Base-by-base conservation (phyloP, 163 green algal genomes). In the Volvox carteri region DNA sequence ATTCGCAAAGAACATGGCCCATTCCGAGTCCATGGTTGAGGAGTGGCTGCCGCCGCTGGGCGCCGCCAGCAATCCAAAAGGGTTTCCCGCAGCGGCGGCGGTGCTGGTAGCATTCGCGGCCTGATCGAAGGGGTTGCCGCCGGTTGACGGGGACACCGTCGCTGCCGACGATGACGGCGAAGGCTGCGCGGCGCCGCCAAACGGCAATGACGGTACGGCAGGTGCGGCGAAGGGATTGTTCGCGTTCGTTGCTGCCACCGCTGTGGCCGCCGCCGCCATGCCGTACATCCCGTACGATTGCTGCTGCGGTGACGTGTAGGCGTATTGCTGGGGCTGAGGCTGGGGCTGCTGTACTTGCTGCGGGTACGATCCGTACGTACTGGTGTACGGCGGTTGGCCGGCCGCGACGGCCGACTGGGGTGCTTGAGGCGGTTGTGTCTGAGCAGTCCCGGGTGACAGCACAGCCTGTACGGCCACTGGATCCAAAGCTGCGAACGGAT, bases 1-100 rank as follows among this genome's bases (percentile, higher is more conserved):
- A 44, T 87, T 86, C 28, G 86, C 86, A 84, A 93, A 93, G 86
- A 93, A 93, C 90, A 91, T 90, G 41, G 72, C 75, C 90, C 90
- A 93, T 52, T 93, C 90, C 4, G 60, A 37, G 44, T 90, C 85
- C 25, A 92, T 86, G 39, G 70, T 60, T 12, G 48, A n/a, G 42
- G 23, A 1, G 42, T 44, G 23, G 76, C 54, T 28, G 52, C 77
- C 77, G 54, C 37, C 19, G 37, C 77, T 85, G 54, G 54, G 6
- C 54, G 39, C 67, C 33, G 67, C 67, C 67, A 41, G 60, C n/a
- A 39, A 14, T 23, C 44, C 25, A 35, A 78, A 56, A 28, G 39
- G 41, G 25, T 56, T 56, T 25, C 73, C 42, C 30, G 39, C 73
- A 33, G 23, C n/a, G 73, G 25, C 44, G 73, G 21, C n/a, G 1